These are phyloP conservation scores for Alternaria gansuensis DNA, from an alignment of 2,329 filamentous ascomycete genomes.

Conservation along the genomic window DNA sequence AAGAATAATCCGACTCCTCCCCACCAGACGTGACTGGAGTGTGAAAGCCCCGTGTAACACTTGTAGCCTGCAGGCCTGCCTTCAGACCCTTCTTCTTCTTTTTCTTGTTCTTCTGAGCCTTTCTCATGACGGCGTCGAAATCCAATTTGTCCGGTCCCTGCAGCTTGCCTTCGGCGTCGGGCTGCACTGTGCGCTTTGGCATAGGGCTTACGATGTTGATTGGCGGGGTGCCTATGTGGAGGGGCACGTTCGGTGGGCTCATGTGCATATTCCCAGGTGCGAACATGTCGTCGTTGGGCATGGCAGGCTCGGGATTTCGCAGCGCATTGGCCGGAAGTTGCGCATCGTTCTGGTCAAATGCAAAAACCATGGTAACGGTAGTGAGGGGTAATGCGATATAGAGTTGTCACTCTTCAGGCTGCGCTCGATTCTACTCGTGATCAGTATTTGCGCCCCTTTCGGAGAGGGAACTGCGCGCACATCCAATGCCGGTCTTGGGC, in stretches of 20 bases:
- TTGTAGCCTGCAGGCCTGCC: slow-evolving; percentile 42
- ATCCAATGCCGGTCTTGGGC: slow-evolving; percentile 33
- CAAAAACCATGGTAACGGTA: slow-evolving; percentile 45
- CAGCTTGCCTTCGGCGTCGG: slow-evolving; percentile 34
- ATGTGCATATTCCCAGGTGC: slow-evolving; percentile 38
- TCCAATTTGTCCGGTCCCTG: slow-evolving; percentile 50
- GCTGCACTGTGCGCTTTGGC: slow-evolving; percentile 40
- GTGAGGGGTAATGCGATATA: slow-evolving; percentile 22
- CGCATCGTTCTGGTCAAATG: slow-evolving; percentile 48
- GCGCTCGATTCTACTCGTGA: slow-evolving; percentile 31
- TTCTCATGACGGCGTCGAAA: slow-evolving; percentile 50
- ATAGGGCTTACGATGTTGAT: slow-evolving; percentile 49
- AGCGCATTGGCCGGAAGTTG: slow-evolving; percentile 33
- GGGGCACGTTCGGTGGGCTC: slow-evolving; percentile 31
- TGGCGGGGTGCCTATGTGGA: slow-evolving; percentile 48
- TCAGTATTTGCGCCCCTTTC: slow-evolving; percentile 34
- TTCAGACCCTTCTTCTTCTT: slow-evolving; percentile 50
- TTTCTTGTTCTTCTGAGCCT: slow-evolving; percentile 52
- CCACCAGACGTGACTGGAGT: slow-evolving; percentile 63
- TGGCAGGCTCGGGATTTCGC: slow-evolving; percentile 13
- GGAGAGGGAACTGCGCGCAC: slow-evolving; percentile 30
- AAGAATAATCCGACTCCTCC: slow-evolving; percentile 63
- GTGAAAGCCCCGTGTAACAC: slow-evolving; percentile 59
- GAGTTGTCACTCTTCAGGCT: slow-evolving; percentile 18
- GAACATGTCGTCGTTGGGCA: slow-evolving; percentile 30